phyloP scores from a whole-genome alignment of 805 yeast species.

The Debaryomyces tyrocola region DNA sequence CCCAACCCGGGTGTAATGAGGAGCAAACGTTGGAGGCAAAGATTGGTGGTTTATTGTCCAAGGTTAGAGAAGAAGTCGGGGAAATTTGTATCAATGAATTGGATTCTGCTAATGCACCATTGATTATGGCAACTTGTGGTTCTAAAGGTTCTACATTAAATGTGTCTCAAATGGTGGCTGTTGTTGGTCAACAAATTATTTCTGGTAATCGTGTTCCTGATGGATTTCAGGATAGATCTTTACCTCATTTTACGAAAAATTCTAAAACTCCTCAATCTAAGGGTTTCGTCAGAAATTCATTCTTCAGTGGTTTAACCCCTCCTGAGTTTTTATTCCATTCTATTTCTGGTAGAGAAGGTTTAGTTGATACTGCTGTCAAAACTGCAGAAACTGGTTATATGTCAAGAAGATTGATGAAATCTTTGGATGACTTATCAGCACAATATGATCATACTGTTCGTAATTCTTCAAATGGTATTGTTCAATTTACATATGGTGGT shows the following conservation, averaged over 20 bases:
- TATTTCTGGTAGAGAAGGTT: constrained; percentile 99
- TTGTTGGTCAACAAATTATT: constrained; percentile 98
- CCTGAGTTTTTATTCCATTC: constrained; percentile 99
- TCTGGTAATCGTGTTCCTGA: constrained; percentile 99
- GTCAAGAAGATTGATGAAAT: constrained; percentile 97
- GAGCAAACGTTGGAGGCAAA: constrained; percentile 98
- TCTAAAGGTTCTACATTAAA: constrained; percentile 97
- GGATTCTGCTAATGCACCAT: constrained; percentile 88
- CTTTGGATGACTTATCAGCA: constrained; percentile 91
- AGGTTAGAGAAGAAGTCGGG: constrained; percentile 98
- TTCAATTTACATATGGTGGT: constrained; percentile 97
- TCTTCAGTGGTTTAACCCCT: constrained; percentile 95
- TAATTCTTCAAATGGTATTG: constrained; percentile 93
- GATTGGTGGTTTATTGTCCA: constrained; percentile 92
- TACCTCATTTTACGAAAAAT: constrained; percentile 94
- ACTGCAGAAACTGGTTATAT: constrained; percentile 99
- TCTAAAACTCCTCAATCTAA: constrained; percentile 97
- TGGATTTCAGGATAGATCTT: constrained; percentile 98
- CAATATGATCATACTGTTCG: constrained; percentile 93
- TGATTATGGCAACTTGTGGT: constrained; percentile 99
- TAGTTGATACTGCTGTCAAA: constrained; percentile 98
- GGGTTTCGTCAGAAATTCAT: constrained; percentile 97
- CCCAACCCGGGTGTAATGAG: constrained; percentile 99
- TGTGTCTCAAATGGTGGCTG: constrained; percentile 99
- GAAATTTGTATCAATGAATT: constrained; percentile 94